These are phyloP conservation scores for Boechera divaricarpa DNA, from an alignment of 345 rosid species.

Conservation along the genomic window DNA sequence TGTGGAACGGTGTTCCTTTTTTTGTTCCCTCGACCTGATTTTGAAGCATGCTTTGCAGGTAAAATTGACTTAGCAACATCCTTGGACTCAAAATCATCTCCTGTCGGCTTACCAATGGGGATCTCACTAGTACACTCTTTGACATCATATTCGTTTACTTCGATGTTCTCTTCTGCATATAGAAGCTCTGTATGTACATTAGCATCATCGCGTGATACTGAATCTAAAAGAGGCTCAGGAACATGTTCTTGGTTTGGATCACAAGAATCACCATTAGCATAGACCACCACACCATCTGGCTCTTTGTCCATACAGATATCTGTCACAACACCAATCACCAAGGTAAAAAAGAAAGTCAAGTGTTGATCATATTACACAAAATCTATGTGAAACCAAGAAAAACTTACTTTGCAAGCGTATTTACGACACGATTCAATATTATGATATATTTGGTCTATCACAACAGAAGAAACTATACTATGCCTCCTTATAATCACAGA, in stretches of 20 bases:
- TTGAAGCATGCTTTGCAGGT: conserved; percentile 53
- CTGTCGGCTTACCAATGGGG: conserved; percentile 47
- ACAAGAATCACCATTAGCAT: conserved; percentile 55
- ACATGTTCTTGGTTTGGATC: conserved; percentile 50
- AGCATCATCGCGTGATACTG: conserved; percentile 54
- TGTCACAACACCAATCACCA: conserved; percentile 54
- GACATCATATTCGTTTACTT: conserved; percentile 74
- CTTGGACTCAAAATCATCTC: conserved; percentile 8
- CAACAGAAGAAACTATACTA: conserved; percentile 19
- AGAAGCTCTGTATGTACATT: conserved; percentile 54
- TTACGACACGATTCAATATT: conserved; percentile 16
- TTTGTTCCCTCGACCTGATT: conserved; percentile 51
- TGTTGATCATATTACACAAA: conserved; percentile 1
- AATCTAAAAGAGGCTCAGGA: conserved; percentile 49
- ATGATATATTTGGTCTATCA: conserved; percentile 7
- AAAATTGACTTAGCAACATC: conserved; percentile 38
- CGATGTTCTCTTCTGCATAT: conserved; percentile 59
- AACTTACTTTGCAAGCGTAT: conserved; percentile 22
- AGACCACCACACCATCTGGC: conserved; percentile 62
- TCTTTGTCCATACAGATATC: conserved; percentile 89
- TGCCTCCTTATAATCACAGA: conserved; percentile 2
- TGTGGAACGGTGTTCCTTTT: conserved; percentile 80
- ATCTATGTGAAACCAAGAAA: neutral
- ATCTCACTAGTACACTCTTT: conserved; percentile 78
- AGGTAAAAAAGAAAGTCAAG: conserved; percentile 41